A percentile compares a stretch with the other conserved stretches of the same genome.
These are phyloP conservation scores for Aspergillus bridgeri DNA, from an alignment of 495 filamentous ascomycete genomes.

Conservation along the genomic window DNA sequence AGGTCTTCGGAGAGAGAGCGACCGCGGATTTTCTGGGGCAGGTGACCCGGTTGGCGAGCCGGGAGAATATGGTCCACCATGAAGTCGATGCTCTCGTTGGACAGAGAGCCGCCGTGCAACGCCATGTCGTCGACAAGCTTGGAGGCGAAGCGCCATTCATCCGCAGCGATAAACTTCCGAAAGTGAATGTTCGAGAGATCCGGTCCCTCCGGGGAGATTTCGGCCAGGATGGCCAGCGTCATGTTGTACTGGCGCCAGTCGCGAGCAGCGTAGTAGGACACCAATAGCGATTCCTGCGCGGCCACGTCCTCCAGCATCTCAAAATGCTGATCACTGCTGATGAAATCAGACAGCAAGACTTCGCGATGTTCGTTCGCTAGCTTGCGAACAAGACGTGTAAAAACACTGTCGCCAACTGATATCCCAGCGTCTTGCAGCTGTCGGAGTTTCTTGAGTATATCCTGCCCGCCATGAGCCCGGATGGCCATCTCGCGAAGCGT, in stretches of 20 bases:
- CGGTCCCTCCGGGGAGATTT: slow-evolving; percentile 25
- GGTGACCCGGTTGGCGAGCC: slow-evolving; percentile 27
- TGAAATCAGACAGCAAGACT: slow-evolving; percentile 54
- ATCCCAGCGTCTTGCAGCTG: slow-evolving; percentile 57
- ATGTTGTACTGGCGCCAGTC: slow-evolving; percentile 53
- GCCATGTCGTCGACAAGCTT: slow-evolving; percentile 37
- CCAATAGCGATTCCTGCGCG: slow-evolving; percentile 55
- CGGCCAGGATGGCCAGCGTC: slow-evolving; percentile 48
- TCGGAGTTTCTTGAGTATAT: slow-evolving; percentile 52
- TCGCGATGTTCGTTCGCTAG: slow-evolving; percentile 53
- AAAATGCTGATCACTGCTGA: slow-evolving; percentile 71
- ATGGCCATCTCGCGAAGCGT: slow-evolving; percentile 68
- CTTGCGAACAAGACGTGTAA: slow-evolving; percentile 54
- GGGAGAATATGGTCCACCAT: slow-evolving; percentile 34
- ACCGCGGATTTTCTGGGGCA: slow-evolving; percentile 17
- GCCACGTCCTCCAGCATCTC: slow-evolving; percentile 63
- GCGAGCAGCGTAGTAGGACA: slow-evolving; percentile 43
- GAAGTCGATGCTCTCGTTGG: slow-evolving; percentile 32
- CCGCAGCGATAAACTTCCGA: slow-evolving; percentile 38
- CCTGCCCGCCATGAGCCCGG: slow-evolving; percentile 51
- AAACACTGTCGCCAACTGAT: slow-evolving; percentile 54
- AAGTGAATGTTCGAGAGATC: slow-evolving; percentile 41
- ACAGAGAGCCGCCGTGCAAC: slow-evolving; percentile 24
- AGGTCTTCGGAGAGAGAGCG: slow-evolving; percentile 25
- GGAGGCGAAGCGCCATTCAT: slow-evolving; percentile 31